Conservation (phyloP, 192 early-diverging fungal genomes). For the Phlyctochytrium planicorne region DNA sequence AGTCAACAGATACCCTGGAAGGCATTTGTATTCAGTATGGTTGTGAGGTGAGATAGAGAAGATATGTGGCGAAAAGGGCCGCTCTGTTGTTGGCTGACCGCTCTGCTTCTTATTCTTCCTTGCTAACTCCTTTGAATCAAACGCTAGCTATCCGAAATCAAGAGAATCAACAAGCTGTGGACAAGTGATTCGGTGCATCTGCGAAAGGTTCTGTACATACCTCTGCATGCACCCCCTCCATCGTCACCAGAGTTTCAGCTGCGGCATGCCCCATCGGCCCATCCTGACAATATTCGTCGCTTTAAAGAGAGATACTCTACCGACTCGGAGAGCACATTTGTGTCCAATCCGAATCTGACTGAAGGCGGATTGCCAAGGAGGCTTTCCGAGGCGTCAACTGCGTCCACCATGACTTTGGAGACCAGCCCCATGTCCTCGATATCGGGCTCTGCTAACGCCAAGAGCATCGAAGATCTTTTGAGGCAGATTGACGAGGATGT, state of each 20-base stretch:
- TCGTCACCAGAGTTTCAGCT: background rate
- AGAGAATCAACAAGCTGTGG: conserved; percentile 22
- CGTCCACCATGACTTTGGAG: too few relatives aligned
- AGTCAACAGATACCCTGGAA: conserved; percentile 15
- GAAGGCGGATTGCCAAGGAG: background rate
- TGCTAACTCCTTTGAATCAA: background rate
- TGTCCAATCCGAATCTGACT: background rate
- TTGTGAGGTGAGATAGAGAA: conserved; percentile 13
- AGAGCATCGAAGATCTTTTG: conserved; percentile 1
- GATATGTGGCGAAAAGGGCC: background rate
- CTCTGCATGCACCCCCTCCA: background rate
- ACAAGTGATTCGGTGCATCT: conserved; percentile 20
- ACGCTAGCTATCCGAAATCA: conserved; percentile 13
- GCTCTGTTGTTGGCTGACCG: too few relatives aligned
- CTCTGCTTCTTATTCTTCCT: background rate
- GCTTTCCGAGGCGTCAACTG: too few relatives aligned
- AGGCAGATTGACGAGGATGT: conserved; percentile 1
- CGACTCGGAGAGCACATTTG: background rate
- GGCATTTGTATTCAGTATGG: conserved; percentile 18
- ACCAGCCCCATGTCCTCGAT: background rate
- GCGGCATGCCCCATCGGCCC: background rate
- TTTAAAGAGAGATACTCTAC: too few relatives aligned
- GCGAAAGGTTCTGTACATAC: conserved; percentile 13
- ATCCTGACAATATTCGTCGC: background rate
- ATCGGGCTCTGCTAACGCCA: background rate